Base-by-base conservation (phyloP, 371 early-diverging fungal species). In the Capniomyces stellatus region DNA sequence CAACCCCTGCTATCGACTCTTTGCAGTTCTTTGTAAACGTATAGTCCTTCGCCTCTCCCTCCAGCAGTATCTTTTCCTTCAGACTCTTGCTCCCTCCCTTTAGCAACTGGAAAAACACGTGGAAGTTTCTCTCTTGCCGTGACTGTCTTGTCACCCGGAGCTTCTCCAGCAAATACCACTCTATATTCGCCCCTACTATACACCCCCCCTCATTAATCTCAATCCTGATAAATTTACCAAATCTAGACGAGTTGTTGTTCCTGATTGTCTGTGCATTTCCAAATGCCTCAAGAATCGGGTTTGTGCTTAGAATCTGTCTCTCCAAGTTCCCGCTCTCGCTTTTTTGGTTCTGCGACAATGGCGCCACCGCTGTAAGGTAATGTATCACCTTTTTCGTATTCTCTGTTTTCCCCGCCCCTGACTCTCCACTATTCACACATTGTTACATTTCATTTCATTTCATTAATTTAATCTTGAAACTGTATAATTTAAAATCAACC, bases 361-460 rank as follows among this genome's bases (percentile, higher is more conserved):
- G 54, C 1, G 95, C 92, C 30, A 92, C 82, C 1, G 87, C 76
- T 0, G 98, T 85, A 46, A 99, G 71, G 70, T 97, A 99, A 63
- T 95, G 92, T 52, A 99, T 98, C n/a, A 98, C 95, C 58, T 92
- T 92, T 62, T 99, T 98, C 19, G 99, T 97, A 70, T 96, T 98
- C 69, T 97, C 99, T 8, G 99, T 99, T 71, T 99, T 99, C 51
- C 99, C 99, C 25, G 99, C 99, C 35, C 99, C 99, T 22, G 97
- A 95, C 73, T 99, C 99, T 56, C 99, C 99, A 42, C 88, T 89
- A 55, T 35, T 24, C 2, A n/a, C n/a, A n/a, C n/a, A 29, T 57
- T 29, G 6, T 15, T 10, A 35, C 6, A 15, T 35, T 10, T 35
- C 35, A 35, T 35, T 35, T n/a, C n/a, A n/a, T n/a, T n/a, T n/a